A percentile compares a stretch with the other conserved stretches of the same genome.
Conservation (phyloP, 75 land plant species). For the Sequoiadendron giganteum region DNA sequence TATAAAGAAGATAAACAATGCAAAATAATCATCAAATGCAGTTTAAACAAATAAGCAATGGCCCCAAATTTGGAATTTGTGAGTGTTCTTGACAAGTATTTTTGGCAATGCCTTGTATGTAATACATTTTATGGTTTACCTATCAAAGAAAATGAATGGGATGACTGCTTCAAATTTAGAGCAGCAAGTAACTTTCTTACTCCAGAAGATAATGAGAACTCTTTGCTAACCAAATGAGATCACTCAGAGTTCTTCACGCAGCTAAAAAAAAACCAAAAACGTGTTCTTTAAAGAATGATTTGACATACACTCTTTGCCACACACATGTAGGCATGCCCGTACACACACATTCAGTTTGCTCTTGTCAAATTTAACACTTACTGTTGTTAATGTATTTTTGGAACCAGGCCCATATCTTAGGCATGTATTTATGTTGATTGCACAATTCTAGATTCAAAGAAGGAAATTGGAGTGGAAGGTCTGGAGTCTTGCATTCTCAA, state of each 20-base stretch:
- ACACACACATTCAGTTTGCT: too few species aligned
- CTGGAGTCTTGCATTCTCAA: not conserved
- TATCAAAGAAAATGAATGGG: not conserved
- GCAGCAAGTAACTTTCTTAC: not conserved
- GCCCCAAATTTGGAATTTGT: too few species aligned
- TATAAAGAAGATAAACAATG: too few species aligned
- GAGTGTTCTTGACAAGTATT: not conserved
- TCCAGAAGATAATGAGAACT: not conserved
- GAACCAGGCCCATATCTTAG: not conserved
- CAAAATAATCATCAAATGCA: too few species aligned
- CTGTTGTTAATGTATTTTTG: not conserved
- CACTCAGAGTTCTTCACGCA: not conserved
- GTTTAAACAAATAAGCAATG: too few species aligned
- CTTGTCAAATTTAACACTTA: not conserved
- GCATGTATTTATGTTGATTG: not conserved
- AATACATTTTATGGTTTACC: not conserved
- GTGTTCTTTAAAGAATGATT: too few species aligned
- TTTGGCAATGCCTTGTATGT: not conserved
- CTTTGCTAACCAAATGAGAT: not conserved
- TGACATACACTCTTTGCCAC: too few species aligned
- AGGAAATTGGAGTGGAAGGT: not conserved
- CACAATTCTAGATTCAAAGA: not conserved
- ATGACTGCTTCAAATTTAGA: not conserved
- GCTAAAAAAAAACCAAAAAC: not conserved
- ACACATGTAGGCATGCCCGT: too few species aligned